Percentiles rank a stretch among this genome's conserved stretches.
phyloP scores from a whole-genome alignment of 345 rosid genomes.

The Noccaea caerulescens region DNA sequence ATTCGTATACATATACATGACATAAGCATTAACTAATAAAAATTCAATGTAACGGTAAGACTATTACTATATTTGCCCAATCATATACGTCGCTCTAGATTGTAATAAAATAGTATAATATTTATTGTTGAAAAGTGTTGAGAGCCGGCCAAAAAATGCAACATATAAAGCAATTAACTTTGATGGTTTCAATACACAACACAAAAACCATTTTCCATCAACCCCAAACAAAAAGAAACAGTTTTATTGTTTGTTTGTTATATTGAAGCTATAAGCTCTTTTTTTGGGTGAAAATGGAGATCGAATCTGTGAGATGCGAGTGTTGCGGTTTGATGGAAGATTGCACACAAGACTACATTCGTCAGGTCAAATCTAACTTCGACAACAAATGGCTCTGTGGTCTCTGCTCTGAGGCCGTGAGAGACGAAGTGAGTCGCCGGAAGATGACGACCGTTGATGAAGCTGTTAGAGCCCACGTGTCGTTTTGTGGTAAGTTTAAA shows the following conservation, averaged over 20 bases:
- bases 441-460: conserved; percentile 62
- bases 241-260: neutral
- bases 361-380: conserved; percentile 74
- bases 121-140: conserved; percentile 33
- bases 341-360: conserved; percentile 85
- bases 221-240: neutral
- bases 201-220: conserved; percentile 33
- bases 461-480: conserved; percentile 91
- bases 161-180: conserved; percentile 37
- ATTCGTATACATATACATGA: conserved; percentile 7
- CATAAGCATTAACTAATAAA: neutral
- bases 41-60: conserved; percentile 23
- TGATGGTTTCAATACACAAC: conserved; percentile 30
- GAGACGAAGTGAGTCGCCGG: conserved; percentile 69
- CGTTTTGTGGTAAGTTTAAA: conserved; percentile 88
- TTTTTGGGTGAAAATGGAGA: conserved; percentile 57
- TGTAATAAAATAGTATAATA: conserved; percentile 11
- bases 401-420: conserved; percentile 90
- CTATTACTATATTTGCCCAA: conserved; percentile 29
- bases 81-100: neutral
- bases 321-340: conserved; percentile 94
- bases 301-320: conserved; percentile 86
- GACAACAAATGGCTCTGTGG: conserved; percentile 98
- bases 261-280: neutral
- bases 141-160: conserved; percentile 37